Evolutionary conservation across 345 rosid species (phyloP), one percentile per base, ranked within the genome.

Genomic region (Moricandia moricandioides): DNA sequence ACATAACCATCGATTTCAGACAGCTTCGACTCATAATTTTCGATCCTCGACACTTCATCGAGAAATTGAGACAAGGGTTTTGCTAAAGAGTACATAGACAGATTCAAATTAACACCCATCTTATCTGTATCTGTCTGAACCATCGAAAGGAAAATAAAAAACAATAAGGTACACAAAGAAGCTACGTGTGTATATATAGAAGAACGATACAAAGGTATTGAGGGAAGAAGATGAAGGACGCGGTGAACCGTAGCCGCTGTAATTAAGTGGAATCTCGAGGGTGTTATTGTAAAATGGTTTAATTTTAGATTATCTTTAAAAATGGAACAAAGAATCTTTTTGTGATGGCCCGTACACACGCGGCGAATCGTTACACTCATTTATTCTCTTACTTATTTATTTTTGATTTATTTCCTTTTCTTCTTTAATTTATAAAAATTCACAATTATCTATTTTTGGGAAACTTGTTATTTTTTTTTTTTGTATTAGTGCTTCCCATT

Each of bases 81-180:
- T 3, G 92, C 84, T 5, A 79, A 78, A 73, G 70, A 73, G 75
- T 69, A 83, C 72, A 85, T 78, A 63, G 86, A 79, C 72, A 92
- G 77, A 83, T 89, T 87, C 79, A 92, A 78, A 83, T 87, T 84
- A 73, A 87, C 70, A 59, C 85, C 91, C 97, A 92, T 90, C 64
- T 59, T 69, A 75, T 80, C 76, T 55, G 76, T 63, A 5, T 70
- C 73, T 39, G 76, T 80, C 67, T 74, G 71, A 13, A 73, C 73
- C 83, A 80, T 80, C 57, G 51, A 64, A 43, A 4, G 12, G 6
- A 8, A 60, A 54, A 80, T n/a, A 82, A 69, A 75, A 55, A 24
- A 57, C 51, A 45, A 45, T 45, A n/a, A 45, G 16, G 12, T 13
- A 45, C 65, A 75, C 70, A 74, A 63, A 78, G 69, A 14, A 72